phyloP scores from a whole-genome alignment of 768 basidiomycete genomes.

The Xerocomus spinulosus region DNA sequence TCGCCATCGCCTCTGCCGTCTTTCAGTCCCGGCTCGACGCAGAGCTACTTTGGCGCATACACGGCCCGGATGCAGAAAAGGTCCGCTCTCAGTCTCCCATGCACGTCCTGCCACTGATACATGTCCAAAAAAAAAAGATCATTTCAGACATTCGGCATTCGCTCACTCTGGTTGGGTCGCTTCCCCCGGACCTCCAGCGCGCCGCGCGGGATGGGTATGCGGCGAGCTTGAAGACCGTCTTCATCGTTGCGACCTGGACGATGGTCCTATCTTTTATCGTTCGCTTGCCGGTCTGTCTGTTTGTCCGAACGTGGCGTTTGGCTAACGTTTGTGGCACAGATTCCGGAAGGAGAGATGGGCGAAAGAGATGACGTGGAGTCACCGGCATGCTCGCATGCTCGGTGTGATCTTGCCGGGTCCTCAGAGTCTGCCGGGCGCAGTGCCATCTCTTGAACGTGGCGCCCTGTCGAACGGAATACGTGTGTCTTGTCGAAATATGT shows the following conservation, averaged over 20 bases:
- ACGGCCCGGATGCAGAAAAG: slow-evolving; percentile 7
- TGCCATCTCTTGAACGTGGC: too few relatives aligned
- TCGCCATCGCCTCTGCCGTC: slow-evolving; percentile 15
- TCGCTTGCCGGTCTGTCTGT: slow-evolving; percentile 6
- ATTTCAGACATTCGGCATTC: slow-evolving; percentile 12
- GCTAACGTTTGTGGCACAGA: not conserved
- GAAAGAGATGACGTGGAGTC: not conserved
- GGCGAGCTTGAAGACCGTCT: slow-evolving; percentile 7
- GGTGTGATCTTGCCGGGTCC: not conserved
- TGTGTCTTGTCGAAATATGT: too few relatives aligned
- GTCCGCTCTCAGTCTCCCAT: too few relatives aligned
- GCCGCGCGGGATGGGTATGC: slow-evolving; percentile 7
- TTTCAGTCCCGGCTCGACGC: slow-evolving; percentile 13
- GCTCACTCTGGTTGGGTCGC: slow-evolving; percentile 6
- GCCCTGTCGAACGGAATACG: too few relatives aligned
- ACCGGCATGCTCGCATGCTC: not conserved
- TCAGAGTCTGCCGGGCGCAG: not conserved
- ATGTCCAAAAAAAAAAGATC: too few relatives aligned
- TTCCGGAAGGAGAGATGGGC: slow-evolving; percentile 1
- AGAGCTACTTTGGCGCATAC: slow-evolving; percentile 10
- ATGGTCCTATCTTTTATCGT: slow-evolving; percentile 2
- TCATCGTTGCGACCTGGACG: slow-evolving; percentile 5
- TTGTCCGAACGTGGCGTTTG: not conserved
- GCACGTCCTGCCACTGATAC: too few relatives aligned
- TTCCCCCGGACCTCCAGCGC: slow-evolving; percentile 11